A percentile compares a stretch with the other conserved stretches of the same genome.
Evolutionary conservation across 2,329 filamentous ascomycete genomes (phyloP).

Genomic region (Scolecobasidium constrictum): DNA sequence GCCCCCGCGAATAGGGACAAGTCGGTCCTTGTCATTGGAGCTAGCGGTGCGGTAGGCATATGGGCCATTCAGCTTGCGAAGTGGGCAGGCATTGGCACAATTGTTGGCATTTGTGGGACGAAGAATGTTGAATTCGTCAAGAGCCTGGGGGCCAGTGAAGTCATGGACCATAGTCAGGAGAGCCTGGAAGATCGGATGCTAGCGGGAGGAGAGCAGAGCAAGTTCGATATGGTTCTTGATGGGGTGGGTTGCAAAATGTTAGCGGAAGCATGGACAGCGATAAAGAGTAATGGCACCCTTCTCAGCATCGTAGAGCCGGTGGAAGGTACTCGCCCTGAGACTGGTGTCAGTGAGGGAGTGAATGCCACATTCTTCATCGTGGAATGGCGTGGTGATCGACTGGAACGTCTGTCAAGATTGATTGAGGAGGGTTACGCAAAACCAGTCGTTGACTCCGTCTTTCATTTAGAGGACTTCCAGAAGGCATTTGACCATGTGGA

Average conservation of each 20-base stretch:
- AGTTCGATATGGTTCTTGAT: slow-evolving; percentile 35
- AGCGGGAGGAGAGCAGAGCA: slow-evolving; percentile 11
- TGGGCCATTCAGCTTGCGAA: slow-evolving; percentile 33
- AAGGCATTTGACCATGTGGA: slow-evolving; percentile 29
- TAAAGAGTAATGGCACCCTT: slow-evolving; percentile 22
- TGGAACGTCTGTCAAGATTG: slow-evolving; percentile 24
- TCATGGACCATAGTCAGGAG: slow-evolving; percentile 20
- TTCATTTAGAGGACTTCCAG: slow-evolving; percentile 27
- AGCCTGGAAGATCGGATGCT: not conserved
- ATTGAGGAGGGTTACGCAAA: slow-evolving; percentile 19
- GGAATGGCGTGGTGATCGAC: slow-evolving; percentile 24
- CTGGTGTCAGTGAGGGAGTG: slow-evolving; percentile 2
- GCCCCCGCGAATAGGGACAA: slow-evolving; percentile 15
- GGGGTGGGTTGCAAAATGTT: slow-evolving; percentile 31
- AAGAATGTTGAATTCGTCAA: slow-evolving; percentile 29
- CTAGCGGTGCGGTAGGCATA: slow-evolving; percentile 33
- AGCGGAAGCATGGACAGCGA: slow-evolving; percentile 31
- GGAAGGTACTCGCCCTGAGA: not conserved
- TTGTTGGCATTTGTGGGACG: slow-evolving; percentile 29
- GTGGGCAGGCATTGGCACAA: slow-evolving; percentile 22
- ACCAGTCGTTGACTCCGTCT: slow-evolving; percentile 29
- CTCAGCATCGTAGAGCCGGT: slow-evolving; percentile 6
- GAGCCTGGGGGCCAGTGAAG: slow-evolving; percentile 28
- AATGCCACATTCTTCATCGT: slow-evolving; percentile 29
- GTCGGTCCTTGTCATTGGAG: slow-evolving; percentile 33